A percentile compares a stretch with the other conserved stretches of the same genome.
phyloP scores from a whole-genome alignment of 2,329 filamentous ascomycete genomes.

The Cyclaneusma minus region DNA sequence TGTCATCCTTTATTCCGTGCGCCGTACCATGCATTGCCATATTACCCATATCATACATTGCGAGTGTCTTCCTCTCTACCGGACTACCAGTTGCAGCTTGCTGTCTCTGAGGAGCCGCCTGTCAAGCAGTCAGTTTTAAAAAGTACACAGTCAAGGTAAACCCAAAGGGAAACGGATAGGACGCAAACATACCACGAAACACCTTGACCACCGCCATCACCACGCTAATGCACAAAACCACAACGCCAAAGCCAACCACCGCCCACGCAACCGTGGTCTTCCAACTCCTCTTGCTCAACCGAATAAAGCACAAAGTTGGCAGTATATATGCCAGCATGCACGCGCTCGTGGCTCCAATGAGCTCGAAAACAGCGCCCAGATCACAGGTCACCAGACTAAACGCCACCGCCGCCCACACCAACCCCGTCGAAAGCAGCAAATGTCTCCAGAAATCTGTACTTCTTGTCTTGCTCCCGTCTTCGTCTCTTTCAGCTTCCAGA shows the following conservation, averaged over 20 bases:
- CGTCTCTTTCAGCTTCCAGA: conserved; percentile 21
- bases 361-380: conserved; percentile 83
- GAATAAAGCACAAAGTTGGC: conserved; percentile 89
- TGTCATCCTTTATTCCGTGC: too few species aligned
- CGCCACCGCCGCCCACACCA: conserved; percentile 66
- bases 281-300: conserved; percentile 62
- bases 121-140: too few species aligned
- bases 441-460: too few species aligned
- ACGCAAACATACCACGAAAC: conserved; percentile 30
- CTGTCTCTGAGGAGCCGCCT: too few species aligned
- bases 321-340: conserved; percentile 91
- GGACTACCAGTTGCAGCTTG: too few species aligned
- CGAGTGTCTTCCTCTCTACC: too few species aligned
- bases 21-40: too few species aligned
- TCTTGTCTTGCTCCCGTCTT: too few species aligned
- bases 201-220: conserved; percentile 60
- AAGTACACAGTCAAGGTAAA: too few species aligned
- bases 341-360: conserved; percentile 89
- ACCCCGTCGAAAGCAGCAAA: conserved; percentile 66
- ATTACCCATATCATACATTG: too few species aligned
- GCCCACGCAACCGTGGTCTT: conserved; percentile 60
- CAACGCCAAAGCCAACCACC: conserved; percentile 63
- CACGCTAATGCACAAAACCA: conserved; percentile 55
- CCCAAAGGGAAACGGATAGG: too few species aligned
- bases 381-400: conserved; percentile 82